Evolutionary conservation across 768 basidiomycete genomes (phyloP).

Genomic region (Neoboletus magnificus): DNA sequence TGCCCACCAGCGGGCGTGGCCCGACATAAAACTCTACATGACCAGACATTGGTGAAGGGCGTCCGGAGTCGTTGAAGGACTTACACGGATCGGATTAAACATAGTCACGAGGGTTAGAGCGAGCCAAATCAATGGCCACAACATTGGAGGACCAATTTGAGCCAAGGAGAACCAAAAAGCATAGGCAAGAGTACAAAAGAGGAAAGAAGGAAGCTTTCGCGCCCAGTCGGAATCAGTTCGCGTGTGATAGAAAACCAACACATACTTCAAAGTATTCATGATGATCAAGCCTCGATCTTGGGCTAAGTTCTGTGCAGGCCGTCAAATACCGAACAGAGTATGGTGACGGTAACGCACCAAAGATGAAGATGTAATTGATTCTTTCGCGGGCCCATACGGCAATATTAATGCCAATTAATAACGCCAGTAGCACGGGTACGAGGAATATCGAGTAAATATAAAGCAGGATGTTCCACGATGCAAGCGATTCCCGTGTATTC

Average conservation of each 20-base stretch:
- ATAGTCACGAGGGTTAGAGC: conserved; percentile 55
- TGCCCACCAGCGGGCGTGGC: conserved; percentile 67
- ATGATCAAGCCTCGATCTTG: conserved; percentile 70
- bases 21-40: conserved; percentile 41
- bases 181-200: conserved; percentile 68
- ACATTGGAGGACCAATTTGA: conserved; percentile 61
- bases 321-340: not conserved
- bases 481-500: conserved; percentile 49
- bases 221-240: not conserved
- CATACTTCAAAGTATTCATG: conserved; percentile 70
- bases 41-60: conserved; percentile 30
- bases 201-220: conserved; percentile 67
- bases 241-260: conserved; percentile 2
- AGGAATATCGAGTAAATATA: conserved; percentile 74
- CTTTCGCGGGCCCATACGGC: conserved; percentile 70
- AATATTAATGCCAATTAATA: conserved; percentile 80
- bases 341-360: conserved; percentile 49
- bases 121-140: conserved; percentile 85
- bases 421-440: conserved; percentile 69
- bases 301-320: conserved; percentile 53
- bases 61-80: not conserved
- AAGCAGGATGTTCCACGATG: conserved; percentile 69
- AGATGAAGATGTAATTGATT: conserved; percentile 91
- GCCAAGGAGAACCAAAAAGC: conserved; percentile 84
- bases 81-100: conserved; percentile 71